Evolutionary conservation across 2,329 filamentous ascomycete genomes (phyloP), one percentile per base, ranked within the genome.

Genomic region (Pestalotiopsis sp.): DNA sequence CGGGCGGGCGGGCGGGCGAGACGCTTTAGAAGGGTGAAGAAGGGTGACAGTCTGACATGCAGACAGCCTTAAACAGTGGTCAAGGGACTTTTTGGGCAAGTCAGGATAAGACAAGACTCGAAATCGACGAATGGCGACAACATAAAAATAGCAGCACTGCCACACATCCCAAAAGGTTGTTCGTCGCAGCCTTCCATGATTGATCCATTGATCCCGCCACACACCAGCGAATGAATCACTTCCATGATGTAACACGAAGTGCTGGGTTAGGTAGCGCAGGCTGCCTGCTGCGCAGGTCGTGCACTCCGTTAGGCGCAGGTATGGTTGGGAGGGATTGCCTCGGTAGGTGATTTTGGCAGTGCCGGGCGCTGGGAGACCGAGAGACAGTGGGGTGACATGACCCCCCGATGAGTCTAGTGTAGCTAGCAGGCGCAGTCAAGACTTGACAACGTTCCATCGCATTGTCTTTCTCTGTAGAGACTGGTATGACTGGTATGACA

Each of bases 381-480:
- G 27, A 56, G 17, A 14, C 45, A 23, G 63, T 56, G 49, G 63
- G 63, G 63, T 20, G 23, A 65, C 17, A 65, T 65, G 63, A 65
- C 20, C 17, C 17, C 63, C 31, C 63, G 31, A 65, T 39, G 4
- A 52, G 39, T n/a, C n/a, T 14, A 41, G 61, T 49, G 2, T 9
- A 52, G 17, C 20, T 52, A 52, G 62, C 62, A 31, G 63, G 63
- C 63, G 63, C 63, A 65, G 63, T 65, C 63, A 57, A 65, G 25
- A 31, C 27, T 31, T 57, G 49, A 65, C 45, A 65, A 65, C 63
- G 63, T 65, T 65, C 49, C 63, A 67, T 67, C 25, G 52, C 65
- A 67, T 67, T 67, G 64, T 39, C 36, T 36, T 31, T 31, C 27
- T 31, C 27, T 7, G 27, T 39, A 36, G 27, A 67, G 25, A 67